These are phyloP conservation scores for Tuber calosporum DNA, from an alignment of 495 filamentous ascomycete genomes.

Conservation along the genomic window DNA sequence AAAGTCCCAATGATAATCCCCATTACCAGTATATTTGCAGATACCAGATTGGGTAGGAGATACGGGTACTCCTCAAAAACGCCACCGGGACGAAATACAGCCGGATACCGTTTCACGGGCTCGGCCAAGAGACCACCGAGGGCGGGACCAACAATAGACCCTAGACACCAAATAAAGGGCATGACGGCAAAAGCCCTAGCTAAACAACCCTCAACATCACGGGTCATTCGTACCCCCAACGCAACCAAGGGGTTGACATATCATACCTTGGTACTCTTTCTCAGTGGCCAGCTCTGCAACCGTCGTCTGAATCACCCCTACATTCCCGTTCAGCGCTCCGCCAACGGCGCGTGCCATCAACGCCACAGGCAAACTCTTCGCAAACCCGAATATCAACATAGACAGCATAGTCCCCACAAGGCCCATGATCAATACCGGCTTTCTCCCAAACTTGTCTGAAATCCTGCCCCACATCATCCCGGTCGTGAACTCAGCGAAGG, in stretches of 20 bases:
- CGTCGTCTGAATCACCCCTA: conserved; percentile 89
- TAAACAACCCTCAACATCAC: conserved; percentile 37
- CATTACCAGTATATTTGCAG: conserved; percentile 65
- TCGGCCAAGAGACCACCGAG: conserved; percentile 85
- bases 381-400: conserved; percentile 89
- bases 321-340: conserved; percentile 87
- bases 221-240: neutral
- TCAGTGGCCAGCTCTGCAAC: conserved; percentile 86
- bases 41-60: conserved; percentile 87
- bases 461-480: conserved; percentile 86
- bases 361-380: conserved; percentile 72
- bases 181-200: conserved; percentile 91
- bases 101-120: conserved; percentile 75
- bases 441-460: conserved; percentile 86
- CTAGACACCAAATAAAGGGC: conserved; percentile 96
- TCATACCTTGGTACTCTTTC: conserved; percentile 81
- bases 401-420: conserved; percentile 84
- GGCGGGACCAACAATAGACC: conserved; percentile 80
- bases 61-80: conserved; percentile 84
- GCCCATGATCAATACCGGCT: conserved; percentile 83
- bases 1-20: conserved; percentile 77
- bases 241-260: neutral
- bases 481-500: conserved; percentile 87
- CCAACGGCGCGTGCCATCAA: conserved; percentile 82
- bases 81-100: conserved; percentile 60